Evolutionary conservation across 2,329 filamentous ascomycete species (phyloP), one percentile per base, ranked within the genome.

Genomic region (Trichoderma sp.): DNA sequence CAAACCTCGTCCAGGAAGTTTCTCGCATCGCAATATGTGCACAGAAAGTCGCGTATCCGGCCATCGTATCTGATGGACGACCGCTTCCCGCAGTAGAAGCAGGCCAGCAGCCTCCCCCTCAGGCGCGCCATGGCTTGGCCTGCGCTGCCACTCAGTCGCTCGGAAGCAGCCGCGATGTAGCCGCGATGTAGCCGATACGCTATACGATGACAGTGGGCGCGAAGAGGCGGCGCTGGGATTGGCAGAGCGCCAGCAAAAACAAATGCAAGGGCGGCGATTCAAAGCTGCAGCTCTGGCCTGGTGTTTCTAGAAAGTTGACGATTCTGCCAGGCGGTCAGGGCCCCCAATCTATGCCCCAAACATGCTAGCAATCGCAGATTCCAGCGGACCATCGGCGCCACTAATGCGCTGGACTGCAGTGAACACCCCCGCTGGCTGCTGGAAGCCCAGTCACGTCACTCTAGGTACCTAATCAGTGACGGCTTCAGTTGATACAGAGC

Each of bases 1-100:
- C 70, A 25, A 81, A 95, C 93, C 82, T 94, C 85, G 77, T 99
- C 95, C 35, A 97, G 83, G 80, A 92, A 92, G 79, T 98, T 99
- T 68, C 90, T 89, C 19, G 94, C 92, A 74, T 95, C 92, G 82
- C 95, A 99, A 70, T 86, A 82, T 22, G 85, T 80, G 79, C 93
- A 97, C 54, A 89, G 83, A 80, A 94, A 97, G 74, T 88, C 85
- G 76, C 83, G 84, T 67, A 87, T 83, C 63, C 77, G 75, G 34
- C 86, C 86, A 73, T 88, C 85, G 73, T 86, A 89, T 71, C 79
- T 82, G 67, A 87, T 83, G 37, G 84, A 82, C 37, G 90, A 91
- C 72, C 86, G 87, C 76, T 84, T 84, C 73, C 91, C 90, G 79
- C 94, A 97, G 79, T 94, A 96, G 82, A 96, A 94, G 84, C 93